phyloP scores from a whole-genome alignment of 108 stramenopile species.

The Poteriospumella lacustris region DNA sequence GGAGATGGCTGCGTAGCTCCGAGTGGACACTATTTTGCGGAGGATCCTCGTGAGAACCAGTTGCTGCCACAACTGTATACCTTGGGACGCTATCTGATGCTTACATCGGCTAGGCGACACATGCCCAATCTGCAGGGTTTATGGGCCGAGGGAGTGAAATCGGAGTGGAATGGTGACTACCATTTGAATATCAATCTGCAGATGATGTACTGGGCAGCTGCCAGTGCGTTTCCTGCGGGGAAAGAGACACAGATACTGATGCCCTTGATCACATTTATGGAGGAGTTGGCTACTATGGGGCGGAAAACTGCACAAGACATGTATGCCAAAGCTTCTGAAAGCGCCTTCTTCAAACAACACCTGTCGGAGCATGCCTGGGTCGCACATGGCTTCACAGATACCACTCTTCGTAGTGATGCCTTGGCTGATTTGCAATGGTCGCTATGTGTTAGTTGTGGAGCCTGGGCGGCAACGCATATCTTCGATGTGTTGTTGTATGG shows the following conservation, averaged over 20 bases:
- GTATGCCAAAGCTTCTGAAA: conserved; percentile 30
- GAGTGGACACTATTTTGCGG: no score
- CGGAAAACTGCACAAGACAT: neutral
- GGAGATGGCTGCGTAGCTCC: no score
- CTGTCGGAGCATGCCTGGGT: conserved; percentile 39
- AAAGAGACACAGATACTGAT: conserved; percentile 14
- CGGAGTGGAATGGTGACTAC: conserved; percentile 44
- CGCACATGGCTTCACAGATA: conserved; percentile 41
- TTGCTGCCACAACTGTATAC: no score
- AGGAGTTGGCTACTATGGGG: conserved; percentile 15
- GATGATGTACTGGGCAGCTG: conserved; percentile 15
- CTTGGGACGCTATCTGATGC: neutral
- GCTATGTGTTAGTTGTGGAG: conserved; percentile 42
- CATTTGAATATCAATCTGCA: conserved; percentile 46
- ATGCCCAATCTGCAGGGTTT: conserved; percentile 38
- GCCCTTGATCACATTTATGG: conserved; percentile 32
- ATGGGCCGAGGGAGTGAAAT: conserved; percentile 39
- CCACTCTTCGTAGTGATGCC: conserved; percentile 23
- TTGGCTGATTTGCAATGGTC: conserved; percentile 38
- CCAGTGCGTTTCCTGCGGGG: neutral
- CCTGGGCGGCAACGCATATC: conserved; percentile 35
- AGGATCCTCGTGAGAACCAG: no score
- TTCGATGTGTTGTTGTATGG: conserved; percentile 32
- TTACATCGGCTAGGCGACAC: neutral
- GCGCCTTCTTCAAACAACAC: no score